These are phyloP conservation scores for Triangularia verruculosa DNA, from an alignment of 2,329 filamentous ascomycete species.

Conservation along the genomic window DNA sequence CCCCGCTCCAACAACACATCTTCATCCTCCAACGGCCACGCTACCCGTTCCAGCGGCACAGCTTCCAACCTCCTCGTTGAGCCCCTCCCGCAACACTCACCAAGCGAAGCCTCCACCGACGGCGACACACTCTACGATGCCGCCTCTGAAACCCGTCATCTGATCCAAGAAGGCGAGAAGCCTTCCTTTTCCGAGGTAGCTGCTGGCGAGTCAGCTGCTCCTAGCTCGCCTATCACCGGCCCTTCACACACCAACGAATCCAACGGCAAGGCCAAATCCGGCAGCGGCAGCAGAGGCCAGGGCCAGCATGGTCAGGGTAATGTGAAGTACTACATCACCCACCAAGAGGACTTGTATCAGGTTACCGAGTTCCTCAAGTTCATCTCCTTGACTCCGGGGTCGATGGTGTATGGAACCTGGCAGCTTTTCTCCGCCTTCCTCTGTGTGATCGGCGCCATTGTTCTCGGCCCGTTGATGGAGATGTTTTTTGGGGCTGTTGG, in stretches of 20 bases:
- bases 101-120: not conserved
- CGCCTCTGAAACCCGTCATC: conserved; percentile 1
- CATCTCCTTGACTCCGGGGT: conserved; percentile 57
- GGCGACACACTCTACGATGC: conserved; percentile 3
- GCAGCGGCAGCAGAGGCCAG: not conserved
- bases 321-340: conserved; percentile 65
- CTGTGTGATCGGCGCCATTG: conserved; percentile 58
- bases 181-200: conserved; percentile 23
- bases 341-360: conserved; percentile 82
- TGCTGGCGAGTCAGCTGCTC: not conserved
- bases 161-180: conserved; percentile 1
- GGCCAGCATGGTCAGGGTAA: not conserved
- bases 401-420: conserved; percentile 43
- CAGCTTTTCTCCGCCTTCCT: conserved; percentile 58
- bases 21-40: conserved; percentile 5
- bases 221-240: not conserved
- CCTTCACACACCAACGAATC: not conserved
- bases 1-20: conserved; percentile 33
- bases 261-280: conserved; percentile 1
- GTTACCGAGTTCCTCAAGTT: conserved; percentile 73
- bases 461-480: conserved; percentile 20
- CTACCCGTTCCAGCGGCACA: conserved; percentile 21
- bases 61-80: not conserved
- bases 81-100: not conserved
- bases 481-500: not conserved